Conservation (phyloP, 2,329 filamentous ascomycete species). For the Diaporthe caulivora region DNA sequence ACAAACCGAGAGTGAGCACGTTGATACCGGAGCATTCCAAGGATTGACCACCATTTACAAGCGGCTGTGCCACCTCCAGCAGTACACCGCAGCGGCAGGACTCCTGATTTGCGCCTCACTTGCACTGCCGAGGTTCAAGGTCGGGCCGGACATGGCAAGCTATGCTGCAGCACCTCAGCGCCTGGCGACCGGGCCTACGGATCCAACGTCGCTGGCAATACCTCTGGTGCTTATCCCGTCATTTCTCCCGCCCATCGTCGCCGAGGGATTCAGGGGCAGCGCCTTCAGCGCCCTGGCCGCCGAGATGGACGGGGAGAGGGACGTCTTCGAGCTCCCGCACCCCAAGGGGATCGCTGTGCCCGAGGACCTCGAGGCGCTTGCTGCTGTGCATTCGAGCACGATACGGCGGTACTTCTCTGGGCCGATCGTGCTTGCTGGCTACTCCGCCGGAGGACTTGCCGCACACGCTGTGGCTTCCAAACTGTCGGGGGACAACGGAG, state of each 20-base stretch:
- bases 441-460: neutral
- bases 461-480: conserved; percentile 1
- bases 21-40: neutral
- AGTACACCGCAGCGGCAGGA: neutral
- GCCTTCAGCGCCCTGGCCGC: neutral
- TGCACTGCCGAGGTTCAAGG: neutral
- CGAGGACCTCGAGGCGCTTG: neutral
- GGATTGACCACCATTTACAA: conserved; percentile 8
- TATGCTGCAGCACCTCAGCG: neutral
- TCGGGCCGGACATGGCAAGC: neutral
- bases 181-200: neutral
- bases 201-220: neutral
- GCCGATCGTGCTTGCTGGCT: neutral
- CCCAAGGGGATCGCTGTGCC: conserved; percentile 6
- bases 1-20: neutral
- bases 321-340: conserved; percentile 4
- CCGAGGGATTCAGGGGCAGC: neutral
- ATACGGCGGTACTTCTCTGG: neutral
- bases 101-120: neutral
- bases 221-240: neutral
- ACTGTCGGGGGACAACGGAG: neutral
- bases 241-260: neutral
- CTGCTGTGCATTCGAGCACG: neutral
- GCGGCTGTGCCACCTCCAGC: neutral
- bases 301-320: neutral